Base-by-base conservation (phyloP, 768 basidiomycete species). In the Suillus fuscotomentosus region DNA sequence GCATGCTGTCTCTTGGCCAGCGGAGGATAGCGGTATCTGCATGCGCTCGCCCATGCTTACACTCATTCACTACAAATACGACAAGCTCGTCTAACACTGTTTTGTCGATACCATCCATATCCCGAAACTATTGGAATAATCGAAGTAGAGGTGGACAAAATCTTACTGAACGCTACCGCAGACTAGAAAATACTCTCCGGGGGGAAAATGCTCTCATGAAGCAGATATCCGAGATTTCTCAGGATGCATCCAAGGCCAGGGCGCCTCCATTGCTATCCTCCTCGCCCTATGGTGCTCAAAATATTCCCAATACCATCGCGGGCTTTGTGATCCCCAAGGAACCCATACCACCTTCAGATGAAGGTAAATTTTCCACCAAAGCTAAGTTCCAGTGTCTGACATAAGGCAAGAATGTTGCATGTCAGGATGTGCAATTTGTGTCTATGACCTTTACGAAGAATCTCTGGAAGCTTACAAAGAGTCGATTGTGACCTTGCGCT, bases 401-500 rank as follows among this genome's bases (percentile, higher is more conserved):
- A 45, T 24, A 47, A 20, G 60, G 15, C 11, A 68, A 95, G 94
- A 95, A 76, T 95, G 94, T 75, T 97, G 94, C 79, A 96, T 96
- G 94, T 94, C 93, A 3, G 92, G 92, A 38, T 97, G 95, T 71
- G 91, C 94, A 0, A 77, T 95, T n/a, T 96, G 95, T 74, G 90
- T 96, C 9, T 92, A 96, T 76, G 93, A 94, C 69, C 74, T 95
- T 31, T 94, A 95, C 76, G 87, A 91, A 65, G 92, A 94, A 56
- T 84, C 88, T 0, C 74, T 92, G 2, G 78, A 79, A 27, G 80
- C 78, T 14, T 94, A 94, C 78, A 82, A 83, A 31, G 80, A 83
- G 14, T 81, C 87, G 5, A 67, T 94, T 0, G 70, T 70, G 3
- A 65, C 78, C 0, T 75, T 95, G 11, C 82, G 84, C n/a, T 55